These are phyloP conservation scores for Penicillium psychrosexuale DNA, from an alignment of 2,329 filamentous ascomycete genomes.

Conservation along the genomic window DNA sequence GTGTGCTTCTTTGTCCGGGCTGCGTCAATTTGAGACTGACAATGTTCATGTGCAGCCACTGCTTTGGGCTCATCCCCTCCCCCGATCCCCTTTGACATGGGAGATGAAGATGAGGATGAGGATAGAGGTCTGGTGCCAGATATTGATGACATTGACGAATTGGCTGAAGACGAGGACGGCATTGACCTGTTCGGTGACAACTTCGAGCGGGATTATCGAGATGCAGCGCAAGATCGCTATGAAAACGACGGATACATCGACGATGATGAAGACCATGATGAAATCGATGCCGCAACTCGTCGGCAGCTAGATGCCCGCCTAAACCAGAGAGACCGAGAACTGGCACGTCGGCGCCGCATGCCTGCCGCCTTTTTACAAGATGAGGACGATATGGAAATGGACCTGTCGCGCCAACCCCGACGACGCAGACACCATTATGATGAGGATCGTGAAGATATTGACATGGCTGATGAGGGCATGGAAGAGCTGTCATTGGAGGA, in stretches of 20 bases:
- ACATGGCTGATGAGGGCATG: slow-evolving; percentile 91
- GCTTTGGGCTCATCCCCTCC: slow-evolving; percentile 56
- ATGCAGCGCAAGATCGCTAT: slow-evolving; percentile 49
- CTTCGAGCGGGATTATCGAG: slow-evolving; percentile 61
- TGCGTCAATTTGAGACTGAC: slow-evolving; percentile 10
- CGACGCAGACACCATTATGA: slow-evolving; percentile 87
- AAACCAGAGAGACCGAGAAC: slow-evolving; percentile 60
- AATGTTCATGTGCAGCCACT: slow-evolving; percentile 12
- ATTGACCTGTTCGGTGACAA: slow-evolving; percentile 68
- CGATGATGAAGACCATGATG: slow-evolving; percentile 63
- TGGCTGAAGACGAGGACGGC: slow-evolving; percentile 67
- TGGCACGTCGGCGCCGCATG: slow-evolving; percentile 57
- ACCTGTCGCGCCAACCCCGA: slow-evolving; percentile 80
- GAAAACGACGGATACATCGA: slow-evolving; percentile 60
- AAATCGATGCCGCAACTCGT: slow-evolving; percentile 56
- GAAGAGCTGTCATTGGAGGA: slow-evolving; percentile 90
- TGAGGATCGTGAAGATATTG: slow-evolving; percentile 83
- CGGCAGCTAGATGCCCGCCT: slow-evolving; percentile 61
- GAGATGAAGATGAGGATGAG: slow-evolving; percentile 47
- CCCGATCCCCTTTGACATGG: slow-evolving; percentile 51
- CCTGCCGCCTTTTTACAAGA: slow-evolving; percentile 63
- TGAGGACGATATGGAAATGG: slow-evolving; percentile 79
- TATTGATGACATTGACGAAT: slow-evolving; percentile 65
- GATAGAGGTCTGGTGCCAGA: slow-evolving; percentile 61
- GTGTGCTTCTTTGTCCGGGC: slow-evolving; percentile 33